phyloP scores from a whole-genome alignment of 768 basidiomycete genomes.

The Rhizopogon vesiculosus region DNA sequence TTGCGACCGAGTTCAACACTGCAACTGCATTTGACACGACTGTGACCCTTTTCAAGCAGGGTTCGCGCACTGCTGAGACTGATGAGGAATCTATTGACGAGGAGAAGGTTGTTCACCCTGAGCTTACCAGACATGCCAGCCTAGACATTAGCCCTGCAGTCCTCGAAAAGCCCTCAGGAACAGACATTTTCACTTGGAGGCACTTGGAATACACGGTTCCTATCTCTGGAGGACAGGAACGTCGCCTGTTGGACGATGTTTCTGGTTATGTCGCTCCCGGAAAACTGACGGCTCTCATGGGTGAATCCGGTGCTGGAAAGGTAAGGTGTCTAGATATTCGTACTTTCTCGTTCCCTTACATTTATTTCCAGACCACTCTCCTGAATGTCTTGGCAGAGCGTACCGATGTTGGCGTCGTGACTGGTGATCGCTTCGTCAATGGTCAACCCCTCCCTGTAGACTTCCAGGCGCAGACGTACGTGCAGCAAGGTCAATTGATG shows the following conservation, averaged over 20 bases:
- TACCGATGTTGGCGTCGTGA: conserved; percentile 64
- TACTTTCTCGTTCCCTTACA: conserved; percentile 20
- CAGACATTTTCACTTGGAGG: conserved; percentile 79
- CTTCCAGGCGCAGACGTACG: conserved; percentile 48
- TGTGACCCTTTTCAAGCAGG: conserved; percentile 65
- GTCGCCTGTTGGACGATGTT: conserved; percentile 67
- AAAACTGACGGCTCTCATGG: conserved; percentile 87
- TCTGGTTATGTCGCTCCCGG: conserved; percentile 82
- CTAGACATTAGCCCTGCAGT: neutral
- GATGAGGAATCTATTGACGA: conserved; percentile 17
- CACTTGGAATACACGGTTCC: conserved; percentile 73
- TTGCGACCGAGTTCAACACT: conserved; percentile 55
- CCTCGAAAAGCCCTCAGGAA: conserved; percentile 6
- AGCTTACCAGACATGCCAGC: neutral
- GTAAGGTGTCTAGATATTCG: neutral
- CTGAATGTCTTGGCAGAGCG: conserved; percentile 71
- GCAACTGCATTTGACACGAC: conserved; percentile 28
- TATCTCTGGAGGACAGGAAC: conserved; percentile 47
- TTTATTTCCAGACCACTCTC: conserved; percentile 64
- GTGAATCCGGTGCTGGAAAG: conserved; percentile 72
- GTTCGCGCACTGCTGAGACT: conserved; percentile 24
- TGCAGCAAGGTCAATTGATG: conserved; percentile 53
- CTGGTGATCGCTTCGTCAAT: conserved; percentile 63
- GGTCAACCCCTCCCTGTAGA: conserved; percentile 55
- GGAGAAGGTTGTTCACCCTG: conserved; percentile 5